Evolutionary conservation across 2,329 filamentous ascomycete genomes (phyloP).

Genomic region (Lasiodiplodia gonubiensis): DNA sequence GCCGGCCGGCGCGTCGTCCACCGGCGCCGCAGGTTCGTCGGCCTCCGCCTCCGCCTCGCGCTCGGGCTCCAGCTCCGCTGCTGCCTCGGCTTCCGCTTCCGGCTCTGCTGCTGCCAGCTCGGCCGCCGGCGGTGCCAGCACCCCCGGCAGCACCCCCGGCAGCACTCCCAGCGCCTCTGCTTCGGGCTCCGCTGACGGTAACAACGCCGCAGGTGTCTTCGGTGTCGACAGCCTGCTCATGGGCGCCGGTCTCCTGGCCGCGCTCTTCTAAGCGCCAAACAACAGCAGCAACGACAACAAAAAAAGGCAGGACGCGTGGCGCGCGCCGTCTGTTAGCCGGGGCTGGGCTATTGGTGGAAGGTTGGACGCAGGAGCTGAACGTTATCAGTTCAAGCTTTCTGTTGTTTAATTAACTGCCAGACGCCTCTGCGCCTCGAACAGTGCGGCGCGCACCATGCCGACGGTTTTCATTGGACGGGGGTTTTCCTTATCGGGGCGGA

Average conservation of each 20-base stretch:
- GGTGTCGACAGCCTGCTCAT: slow-evolving; percentile 19
- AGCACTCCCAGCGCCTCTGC: neutral
- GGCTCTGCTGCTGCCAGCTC: neutral
- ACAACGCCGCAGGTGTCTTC: neutral
- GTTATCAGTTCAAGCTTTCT: slow-evolving; percentile 6
- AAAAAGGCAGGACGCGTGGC: neutral
- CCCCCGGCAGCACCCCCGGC: neutral
- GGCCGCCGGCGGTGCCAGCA: neutral
- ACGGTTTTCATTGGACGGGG: too few relatives aligned
- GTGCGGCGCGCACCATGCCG: too few relatives aligned
- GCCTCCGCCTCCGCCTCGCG: neutral
- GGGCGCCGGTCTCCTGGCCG: slow-evolving; percentile 16
- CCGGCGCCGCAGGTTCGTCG: neutral
- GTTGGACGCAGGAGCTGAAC: too few relatives aligned
- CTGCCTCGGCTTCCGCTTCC: neutral
- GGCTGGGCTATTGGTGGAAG: too few relatives aligned
- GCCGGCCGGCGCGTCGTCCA: neutral
- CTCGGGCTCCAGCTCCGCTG: neutral
- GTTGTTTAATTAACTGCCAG: neutral
- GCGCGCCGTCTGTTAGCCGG: neutral
- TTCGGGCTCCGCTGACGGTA: neutral
- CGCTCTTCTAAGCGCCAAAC: slow-evolving; percentile 9
- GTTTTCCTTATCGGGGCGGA: too few relatives aligned
- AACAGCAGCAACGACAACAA: too few relatives aligned
- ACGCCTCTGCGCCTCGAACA: too few relatives aligned